A percentile compares a stretch with the other conserved stretches of the same genome.
Evolutionary conservation across 164 flowering plant genomes (phyloP).

Genomic region (Tetrastigma voinierianum): DNA sequence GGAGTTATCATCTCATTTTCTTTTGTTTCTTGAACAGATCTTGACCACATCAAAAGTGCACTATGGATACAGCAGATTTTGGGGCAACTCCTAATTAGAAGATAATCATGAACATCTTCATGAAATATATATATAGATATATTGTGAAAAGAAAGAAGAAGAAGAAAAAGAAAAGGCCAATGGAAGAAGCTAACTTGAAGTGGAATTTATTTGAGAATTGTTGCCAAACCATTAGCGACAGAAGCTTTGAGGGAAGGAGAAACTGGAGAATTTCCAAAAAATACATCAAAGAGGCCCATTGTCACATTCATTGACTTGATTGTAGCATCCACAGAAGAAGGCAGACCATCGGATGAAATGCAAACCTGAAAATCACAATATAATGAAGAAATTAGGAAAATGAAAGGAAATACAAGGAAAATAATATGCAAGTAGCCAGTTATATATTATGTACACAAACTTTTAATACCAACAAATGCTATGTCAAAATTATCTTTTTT

Average conservation of each 20-base stretch:
- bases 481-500: neutral
- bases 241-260: conserved; percentile 80
- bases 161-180: neutral
- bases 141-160: neutral
- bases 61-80: too few species aligned
- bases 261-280: conserved; percentile 71
- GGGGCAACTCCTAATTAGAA: too few species aligned
- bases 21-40: too few species aligned
- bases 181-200: conserved; percentile 3
- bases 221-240: conserved; percentile 51
- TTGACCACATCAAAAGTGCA: too few species aligned
- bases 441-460: too few species aligned
- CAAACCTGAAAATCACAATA: conserved; percentile 46
- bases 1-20: too few species aligned
- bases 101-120: too few species aligned
- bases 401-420: neutral
- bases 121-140: neutral
- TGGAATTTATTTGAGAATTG: conserved; percentile 36
- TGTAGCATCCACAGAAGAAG: conserved; percentile 61
- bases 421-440: neutral
- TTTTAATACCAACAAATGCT: too few species aligned
- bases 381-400: neutral
- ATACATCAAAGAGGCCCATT: conserved; percentile 73
- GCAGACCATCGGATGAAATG: conserved; percentile 58
- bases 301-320: conserved; percentile 64